Evolutionary conservation across 225 moss, liverwort and hornwort species (phyloP), one percentile per base, ranked within the genome.

Genomic region (Asterella californica): DNA sequence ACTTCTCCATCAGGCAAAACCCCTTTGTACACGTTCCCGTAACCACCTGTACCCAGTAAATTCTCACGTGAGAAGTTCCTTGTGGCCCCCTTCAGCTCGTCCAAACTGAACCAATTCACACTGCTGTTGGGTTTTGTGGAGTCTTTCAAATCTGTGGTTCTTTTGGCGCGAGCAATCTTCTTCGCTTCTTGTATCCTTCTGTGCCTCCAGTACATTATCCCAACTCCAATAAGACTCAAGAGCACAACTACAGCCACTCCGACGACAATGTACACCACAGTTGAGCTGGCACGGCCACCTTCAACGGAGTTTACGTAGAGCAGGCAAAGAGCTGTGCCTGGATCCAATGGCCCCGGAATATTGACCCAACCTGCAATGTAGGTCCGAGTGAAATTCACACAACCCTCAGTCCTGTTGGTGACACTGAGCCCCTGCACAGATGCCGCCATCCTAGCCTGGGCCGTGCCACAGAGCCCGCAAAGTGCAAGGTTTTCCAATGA

Each of bases 1-100:
- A 87, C 87, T 81, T 88, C 88, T 11, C 95, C 95, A 24, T 89
- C 85, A 29, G 70, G 76, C 77, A 95, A 61, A 30, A 88, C 89
- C 74, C 93, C 95, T 84, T 86, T 92, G 81, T 91, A 96, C 62
- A 96, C 95, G 27, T 90, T 88, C 67, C 95, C 95, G 80, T 91
- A 96, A 49, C 92, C 93, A 66, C 95, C 95, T n/a, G 90, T 88
- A 10, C 93, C 95, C 24, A 96, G 85, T 27, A 91, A 82, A 42
- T 89, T 89, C 64, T 91, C 85, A 47, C 84, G 81, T 48, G 82
- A 88, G 77, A 96, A 93, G 84, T 93, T 88, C 75, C 85, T 87
- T 0, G 95, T 91, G 33, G 93, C 93, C 70, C 77, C 86, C 61
- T 86, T 87, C 48, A 96, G 85, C 81, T 93, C 93, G 48, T 93